A percentile compares a stretch with the other conserved stretches of the same genome.
phyloP scores from a whole-genome alignment of 345 rosid genomes.

The Pistacia vera region DNA sequence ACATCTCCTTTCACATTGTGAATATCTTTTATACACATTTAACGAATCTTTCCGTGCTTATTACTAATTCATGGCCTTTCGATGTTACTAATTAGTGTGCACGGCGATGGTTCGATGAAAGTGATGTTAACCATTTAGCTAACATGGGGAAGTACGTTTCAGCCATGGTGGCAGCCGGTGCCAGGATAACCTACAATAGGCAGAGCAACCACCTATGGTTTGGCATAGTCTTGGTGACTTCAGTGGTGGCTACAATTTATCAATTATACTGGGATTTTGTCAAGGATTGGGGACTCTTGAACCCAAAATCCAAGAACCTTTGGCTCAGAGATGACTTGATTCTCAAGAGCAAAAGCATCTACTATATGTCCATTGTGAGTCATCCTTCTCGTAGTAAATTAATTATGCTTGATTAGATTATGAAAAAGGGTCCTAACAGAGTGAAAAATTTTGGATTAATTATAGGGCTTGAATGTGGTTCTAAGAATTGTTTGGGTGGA shows the following conservation, averaged over 20 bases:
- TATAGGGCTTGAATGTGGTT: constrained; percentile 71
- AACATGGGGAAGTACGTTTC: constrained; percentile 98
- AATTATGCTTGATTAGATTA: neutral
- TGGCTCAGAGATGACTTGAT: constrained; percentile 90
- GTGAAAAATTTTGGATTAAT: constrained; percentile 11
- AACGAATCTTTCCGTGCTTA: neutral
- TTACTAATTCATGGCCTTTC: neutral
- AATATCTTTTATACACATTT: neutral
- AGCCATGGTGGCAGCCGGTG: constrained; percentile 96
- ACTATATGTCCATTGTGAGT: constrained; percentile 84
- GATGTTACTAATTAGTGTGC: constrained; percentile 57
- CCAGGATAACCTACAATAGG: constrained; percentile 69
- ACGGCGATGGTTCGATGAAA: constrained; percentile 90
- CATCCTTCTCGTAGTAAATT: neutral
- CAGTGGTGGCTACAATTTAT: constrained; percentile 68
- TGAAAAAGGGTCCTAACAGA: constrained; percentile 6
- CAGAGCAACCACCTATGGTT: constrained; percentile 55
- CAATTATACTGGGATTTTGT: constrained; percentile 98
- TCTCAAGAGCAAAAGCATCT: constrained; percentile 67
- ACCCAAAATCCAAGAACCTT: constrained; percentile 66
- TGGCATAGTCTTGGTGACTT: constrained; percentile 57
- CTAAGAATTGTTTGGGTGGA: constrained; percentile 88
- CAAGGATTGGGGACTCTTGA: constrained; percentile 88
- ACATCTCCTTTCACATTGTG: neutral
- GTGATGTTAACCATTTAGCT: constrained; percentile 62